A percentile compares a stretch with the other conserved stretches of the same genome.
phyloP scores from a whole-genome alignment of 108 stramenopile genomes.

The Epithemia pelagica region DNA sequence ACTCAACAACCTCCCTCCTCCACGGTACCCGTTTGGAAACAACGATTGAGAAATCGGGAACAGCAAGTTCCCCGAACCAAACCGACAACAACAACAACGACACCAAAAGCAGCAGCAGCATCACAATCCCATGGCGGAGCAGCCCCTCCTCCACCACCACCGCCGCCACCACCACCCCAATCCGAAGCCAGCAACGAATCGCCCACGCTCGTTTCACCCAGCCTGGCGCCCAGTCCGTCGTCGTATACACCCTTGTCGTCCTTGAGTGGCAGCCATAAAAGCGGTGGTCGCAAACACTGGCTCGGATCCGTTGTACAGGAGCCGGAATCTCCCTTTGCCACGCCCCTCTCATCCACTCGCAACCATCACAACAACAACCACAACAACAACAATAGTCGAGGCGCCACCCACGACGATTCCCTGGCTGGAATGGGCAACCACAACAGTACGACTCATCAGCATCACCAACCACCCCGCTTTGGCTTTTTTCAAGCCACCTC shows the following conservation, averaged over 20 bases:
- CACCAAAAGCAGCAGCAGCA: no score
- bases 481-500: neutral
- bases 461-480: neutral
- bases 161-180: neutral
- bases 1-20: no score
- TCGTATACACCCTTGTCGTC: no score
- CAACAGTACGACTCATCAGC: neutral
- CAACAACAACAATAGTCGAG: no score
- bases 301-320: neutral
- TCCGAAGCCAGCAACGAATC: no score
- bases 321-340: neutral
- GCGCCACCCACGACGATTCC: neutral
- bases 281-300: neutral
- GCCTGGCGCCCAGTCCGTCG: no score
- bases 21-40: constrained; percentile 3
- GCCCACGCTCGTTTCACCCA: no score
- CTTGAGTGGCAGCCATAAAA: no score
- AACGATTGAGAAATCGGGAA: constrained; percentile 1
- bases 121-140: no score
- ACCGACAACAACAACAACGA: neutral
- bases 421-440: neutral
- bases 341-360: neutral
- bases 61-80: no score
- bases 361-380: neutral
- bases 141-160: neutral